These are phyloP conservation scores for Saccharomycopsis hybrid DNA, from an alignment of 1,139 yeast species.

Conservation along the genomic window DNA sequence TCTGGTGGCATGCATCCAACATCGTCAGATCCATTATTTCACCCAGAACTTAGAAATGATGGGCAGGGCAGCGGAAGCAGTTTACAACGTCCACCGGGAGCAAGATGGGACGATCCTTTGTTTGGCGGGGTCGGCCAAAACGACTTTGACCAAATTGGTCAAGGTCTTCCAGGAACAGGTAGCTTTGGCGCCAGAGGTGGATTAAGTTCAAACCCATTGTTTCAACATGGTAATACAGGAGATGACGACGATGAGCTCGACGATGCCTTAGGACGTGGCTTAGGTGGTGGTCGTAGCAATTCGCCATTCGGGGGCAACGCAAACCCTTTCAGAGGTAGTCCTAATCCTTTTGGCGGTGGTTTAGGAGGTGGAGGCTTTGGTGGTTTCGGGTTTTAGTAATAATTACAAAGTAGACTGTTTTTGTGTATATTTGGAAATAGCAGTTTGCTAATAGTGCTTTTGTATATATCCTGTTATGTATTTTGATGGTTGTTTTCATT, in stretches of 20 bases:
- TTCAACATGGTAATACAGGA: background rate
- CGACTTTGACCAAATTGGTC: slow-evolving; percentile 15
- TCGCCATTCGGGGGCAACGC: background rate
- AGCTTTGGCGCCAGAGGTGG: slow-evolving; percentile 1
- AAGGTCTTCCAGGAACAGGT: slow-evolving; percentile 16
- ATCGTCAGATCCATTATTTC: slow-evolving; percentile 16
- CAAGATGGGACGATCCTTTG: slow-evolving; percentile 20
- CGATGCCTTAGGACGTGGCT: background rate
- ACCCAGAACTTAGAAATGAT: slow-evolving; percentile 5
- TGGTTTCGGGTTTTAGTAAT: slow-evolving; percentile 6
- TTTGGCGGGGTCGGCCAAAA: slow-evolving; percentile 15
- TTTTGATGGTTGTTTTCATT: background rate
- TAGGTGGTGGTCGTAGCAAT: background rate
- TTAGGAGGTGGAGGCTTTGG: slow-evolving; percentile 9
- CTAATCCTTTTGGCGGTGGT: background rate
- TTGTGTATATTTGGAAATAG: background rate
- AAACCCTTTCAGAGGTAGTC: slow-evolving; percentile 1
- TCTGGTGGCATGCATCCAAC: slow-evolving; percentile 20
- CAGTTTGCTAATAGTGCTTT: background rate
- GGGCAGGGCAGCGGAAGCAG: background rate
- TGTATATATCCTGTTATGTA: background rate
- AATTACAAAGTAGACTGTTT: background rate
- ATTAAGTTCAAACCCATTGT: background rate
- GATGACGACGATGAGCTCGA: background rate
- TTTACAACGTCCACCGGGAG: slow-evolving; percentile 16